Evolutionary conservation across 1,139 yeast species (phyloP).

Genomic region (Meyerozyma smithsonii): DNA sequence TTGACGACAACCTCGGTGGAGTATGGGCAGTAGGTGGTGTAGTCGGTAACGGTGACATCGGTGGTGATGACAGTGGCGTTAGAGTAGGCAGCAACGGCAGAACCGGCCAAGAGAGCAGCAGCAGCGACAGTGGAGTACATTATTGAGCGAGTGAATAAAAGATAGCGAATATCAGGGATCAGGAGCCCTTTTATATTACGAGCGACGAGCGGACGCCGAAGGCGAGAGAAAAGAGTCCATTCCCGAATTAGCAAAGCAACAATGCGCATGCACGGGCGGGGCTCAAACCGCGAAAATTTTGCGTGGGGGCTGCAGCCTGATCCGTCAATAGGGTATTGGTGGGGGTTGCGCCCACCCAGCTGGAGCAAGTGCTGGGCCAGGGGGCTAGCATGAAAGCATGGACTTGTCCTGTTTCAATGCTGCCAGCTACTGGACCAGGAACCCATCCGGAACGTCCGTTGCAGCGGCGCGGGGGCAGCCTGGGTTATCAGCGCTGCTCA

Average conservation of each 20-base stretch:
- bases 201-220: neutral
- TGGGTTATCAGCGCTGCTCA: neutral
- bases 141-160: slow-evolving; percentile 10
- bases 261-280: slow-evolving; percentile 1
- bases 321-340: neutral
- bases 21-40: slow-evolving; percentile 57
- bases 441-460: no score
- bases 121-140: slow-evolving; percentile 11
- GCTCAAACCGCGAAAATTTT: neutral
- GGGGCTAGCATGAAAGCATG: no score
- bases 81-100: slow-evolving; percentile 11
- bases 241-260: slow-evolving; percentile 1
- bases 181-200: slow-evolving; percentile 3
- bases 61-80: slow-evolving; percentile 18
- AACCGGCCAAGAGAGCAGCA: slow-evolving; percentile 10
- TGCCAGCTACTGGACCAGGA: no score
- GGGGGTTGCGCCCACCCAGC: no score
- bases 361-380: no score
- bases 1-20: slow-evolving; percentile 50
- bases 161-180: slow-evolving; percentile 2
- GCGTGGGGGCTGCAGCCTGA: neutral
- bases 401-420: no score
- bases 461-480: no score
- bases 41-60: slow-evolving; percentile 45
- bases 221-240: neutral